Evolutionary conservation across 75 land plant genomes (phyloP).

Genomic region (Cryptomeria japonica): DNA sequence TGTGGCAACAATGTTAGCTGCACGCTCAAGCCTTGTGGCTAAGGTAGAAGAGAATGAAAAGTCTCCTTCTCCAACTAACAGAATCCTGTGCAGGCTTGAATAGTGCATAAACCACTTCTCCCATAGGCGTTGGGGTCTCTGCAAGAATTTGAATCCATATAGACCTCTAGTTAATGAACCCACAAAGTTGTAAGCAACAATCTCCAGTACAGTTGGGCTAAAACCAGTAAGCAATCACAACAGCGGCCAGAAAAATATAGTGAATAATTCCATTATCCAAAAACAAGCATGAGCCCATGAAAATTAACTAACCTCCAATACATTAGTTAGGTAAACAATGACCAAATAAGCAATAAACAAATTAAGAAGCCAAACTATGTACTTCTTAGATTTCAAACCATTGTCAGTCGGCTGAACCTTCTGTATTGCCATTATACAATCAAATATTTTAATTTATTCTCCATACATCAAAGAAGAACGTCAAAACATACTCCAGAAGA

Average conservation of each 20-base stretch:
- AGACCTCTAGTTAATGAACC: not conserved
- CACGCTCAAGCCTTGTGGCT: slow-evolving; percentile 32
- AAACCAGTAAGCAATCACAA: not conserved
- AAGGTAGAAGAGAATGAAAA: slow-evolving; percentile 37
- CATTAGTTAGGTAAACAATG: not conserved
- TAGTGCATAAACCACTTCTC: slow-evolving; percentile 15
- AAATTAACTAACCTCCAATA: no score
- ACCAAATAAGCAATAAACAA: not conserved
- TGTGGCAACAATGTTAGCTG: slow-evolving; percentile 37
- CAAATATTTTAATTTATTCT: not conserved
- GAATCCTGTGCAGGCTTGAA: slow-evolving; percentile 18
- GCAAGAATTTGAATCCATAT: not conserved
- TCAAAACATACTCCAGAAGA: no score
- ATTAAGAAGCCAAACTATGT: no score
- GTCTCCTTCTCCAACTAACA: slow-evolving; percentile 52
- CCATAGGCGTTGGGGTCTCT: not conserved
- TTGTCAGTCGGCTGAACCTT: not conserved
- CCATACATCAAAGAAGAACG: not conserved
- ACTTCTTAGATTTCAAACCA: not conserved
- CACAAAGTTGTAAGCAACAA: not conserved
- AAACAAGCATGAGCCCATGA: not conserved
- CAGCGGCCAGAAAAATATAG: not conserved
- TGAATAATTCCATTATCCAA: not conserved
- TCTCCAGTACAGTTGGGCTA: not conserved
- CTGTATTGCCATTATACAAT: not conserved